Percentiles rank a stretch among this genome's conserved stretches.
These are phyloP conservation scores for Jackrogersella minutella DNA, from an alignment of 495 filamentous ascomycete genomes.

Conservation along the genomic window DNA sequence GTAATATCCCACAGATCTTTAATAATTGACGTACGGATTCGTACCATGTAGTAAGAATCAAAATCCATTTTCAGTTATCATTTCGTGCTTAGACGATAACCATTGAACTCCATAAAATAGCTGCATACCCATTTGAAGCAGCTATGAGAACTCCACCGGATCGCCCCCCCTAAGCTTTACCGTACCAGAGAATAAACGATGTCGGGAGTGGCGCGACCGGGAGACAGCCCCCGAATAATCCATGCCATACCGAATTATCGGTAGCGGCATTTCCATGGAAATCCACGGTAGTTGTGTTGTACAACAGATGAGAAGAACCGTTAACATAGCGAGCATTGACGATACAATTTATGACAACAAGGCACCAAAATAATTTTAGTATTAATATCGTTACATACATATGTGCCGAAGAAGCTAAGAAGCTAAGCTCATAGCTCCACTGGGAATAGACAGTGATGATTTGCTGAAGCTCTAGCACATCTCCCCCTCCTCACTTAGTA, in stretches of 20 bases:
- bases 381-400: background rate
- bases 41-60: no score
- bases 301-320: no score
- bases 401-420: background rate
- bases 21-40: no score
- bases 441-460: background rate
- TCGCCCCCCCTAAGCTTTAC: background rate
- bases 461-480: background rate
- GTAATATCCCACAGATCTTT: background rate
- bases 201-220: background rate
- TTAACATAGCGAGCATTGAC: no score
- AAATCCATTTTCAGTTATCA: no score
- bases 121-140: no score
- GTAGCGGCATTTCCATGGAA: background rate
- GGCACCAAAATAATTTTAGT: background rate
- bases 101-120: no score
- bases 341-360: no score
- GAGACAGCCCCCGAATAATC: background rate
- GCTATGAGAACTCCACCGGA: background rate
- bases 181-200: background rate
- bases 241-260: constrained; percentile 2
- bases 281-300: background rate
- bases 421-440: background rate
- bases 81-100: no score
- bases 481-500: background rate